These are phyloP conservation scores for Boletus pseudo-olivaceus DNA, from an alignment of 768 basidiomycete genomes.

Conservation along the genomic window DNA sequence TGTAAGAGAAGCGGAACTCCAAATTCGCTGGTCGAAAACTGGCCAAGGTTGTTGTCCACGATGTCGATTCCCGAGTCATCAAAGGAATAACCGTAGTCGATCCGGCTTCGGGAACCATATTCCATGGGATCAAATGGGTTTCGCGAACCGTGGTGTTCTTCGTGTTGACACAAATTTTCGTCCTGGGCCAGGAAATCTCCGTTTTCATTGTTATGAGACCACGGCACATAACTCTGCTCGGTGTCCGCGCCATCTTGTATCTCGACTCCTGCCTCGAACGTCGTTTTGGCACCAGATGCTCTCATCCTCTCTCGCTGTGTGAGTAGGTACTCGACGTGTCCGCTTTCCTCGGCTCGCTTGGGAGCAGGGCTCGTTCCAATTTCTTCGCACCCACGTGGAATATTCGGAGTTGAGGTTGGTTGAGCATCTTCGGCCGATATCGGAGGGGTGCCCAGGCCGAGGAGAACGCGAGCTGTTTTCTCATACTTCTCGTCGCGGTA, in stretches of 20 bases:
- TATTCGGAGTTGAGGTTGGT: neutral
- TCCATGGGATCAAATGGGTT: neutral
- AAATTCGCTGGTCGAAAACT: conserved; percentile 2
- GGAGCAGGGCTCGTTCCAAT: conserved; percentile 28
- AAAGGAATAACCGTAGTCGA: conserved; percentile 1
- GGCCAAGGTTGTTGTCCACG: conserved; percentile 5
- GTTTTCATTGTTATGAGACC: neutral
- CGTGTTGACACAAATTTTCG: neutral
- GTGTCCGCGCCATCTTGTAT: neutral
- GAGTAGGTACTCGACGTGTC: conserved; percentile 21
- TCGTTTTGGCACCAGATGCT: conserved; percentile 2
- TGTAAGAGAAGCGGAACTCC: conserved; percentile 1
- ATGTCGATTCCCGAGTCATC: conserved; percentile 16
- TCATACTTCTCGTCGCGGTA: conserved; percentile 14
- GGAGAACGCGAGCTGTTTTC: conserved; percentile 6
- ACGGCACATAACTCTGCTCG: neutral
- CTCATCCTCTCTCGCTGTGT: conserved; percentile 24
- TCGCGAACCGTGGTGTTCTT: neutral
- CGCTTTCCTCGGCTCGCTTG: conserved; percentile 8
- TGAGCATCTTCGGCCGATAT: conserved; percentile 12
- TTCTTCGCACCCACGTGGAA: conserved; percentile 19
- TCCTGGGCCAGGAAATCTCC: neutral
- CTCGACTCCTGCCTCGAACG: neutral
- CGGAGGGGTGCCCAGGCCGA: conserved; percentile 4
- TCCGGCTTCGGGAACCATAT: neutral